Evolutionary conservation across 352 stramenopile genomes (phyloP), one percentile per base, ranked within the genome.

Genomic region (Globisporangium spiculum): DNA sequence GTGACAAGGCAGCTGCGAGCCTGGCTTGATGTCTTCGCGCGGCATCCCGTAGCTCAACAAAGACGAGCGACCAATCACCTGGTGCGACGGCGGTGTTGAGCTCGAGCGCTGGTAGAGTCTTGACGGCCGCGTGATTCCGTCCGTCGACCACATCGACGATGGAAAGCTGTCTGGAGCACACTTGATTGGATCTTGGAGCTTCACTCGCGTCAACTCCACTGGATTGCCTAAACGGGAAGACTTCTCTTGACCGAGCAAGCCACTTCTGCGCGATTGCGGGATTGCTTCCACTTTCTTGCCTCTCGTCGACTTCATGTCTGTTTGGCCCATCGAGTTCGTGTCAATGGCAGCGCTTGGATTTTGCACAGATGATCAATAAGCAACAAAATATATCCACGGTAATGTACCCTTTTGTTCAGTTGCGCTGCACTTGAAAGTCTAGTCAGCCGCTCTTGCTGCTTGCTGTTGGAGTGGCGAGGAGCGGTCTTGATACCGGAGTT

Each of bases 131-230:
- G 76, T 67, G 26, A 92, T 74, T 16, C 85, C 83, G 59, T 88
- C 83, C 14, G 81, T 77, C 30, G 85, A 86, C 85, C 85, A 93
- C 26, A 91, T 63, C 30, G 70, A 67, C 24, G 65, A 74, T 24
- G 72, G 63, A n/a, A 83, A 71, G 41, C 78, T 70, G 32, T 76
- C 74, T 46, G 67, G 44, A 24, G 75, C 60, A 50, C 73, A 83
- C 34, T 77, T 69, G 26, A 72, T 67, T 22, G 78, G 78, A 54
- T 86, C 75, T 70, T 86, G 78, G 58, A 88, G 73, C 78, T 86
- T 88, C 60, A 88, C 78, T 50, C 75, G 77, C 56, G 82, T 73
- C 57, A 77, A 68, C 68, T 88, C 78, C 7, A 86, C 73, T 20
- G 80, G 75, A 58, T 85, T 81, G 62, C 75, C 76, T 36, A 74